Percentiles rank a stretch among this genome's conserved stretches.
phyloP scores from a whole-genome alignment of 176 grass and related monocot species.

The Cenchrus americanus region DNA sequence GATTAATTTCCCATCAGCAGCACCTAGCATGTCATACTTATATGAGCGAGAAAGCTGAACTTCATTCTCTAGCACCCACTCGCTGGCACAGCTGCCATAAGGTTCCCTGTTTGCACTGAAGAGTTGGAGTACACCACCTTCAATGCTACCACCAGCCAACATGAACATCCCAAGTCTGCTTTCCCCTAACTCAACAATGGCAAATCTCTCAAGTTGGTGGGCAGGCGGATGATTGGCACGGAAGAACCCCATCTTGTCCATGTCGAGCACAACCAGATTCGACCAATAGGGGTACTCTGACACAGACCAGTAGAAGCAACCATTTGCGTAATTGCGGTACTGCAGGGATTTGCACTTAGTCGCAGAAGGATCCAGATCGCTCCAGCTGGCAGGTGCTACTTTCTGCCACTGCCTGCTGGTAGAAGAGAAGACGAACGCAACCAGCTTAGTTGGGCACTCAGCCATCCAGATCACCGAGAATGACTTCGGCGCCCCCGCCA shows the following conservation, averaged over 20 bases:
- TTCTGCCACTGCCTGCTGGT: constrained; percentile 7
- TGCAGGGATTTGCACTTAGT: background rate
- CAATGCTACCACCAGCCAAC: background rate
- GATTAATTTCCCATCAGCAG: constrained; percentile 34
- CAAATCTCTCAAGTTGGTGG: background rate
- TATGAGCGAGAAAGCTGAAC: background rate
- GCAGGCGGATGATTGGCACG: background rate
- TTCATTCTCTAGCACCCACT: constrained; percentile 8
- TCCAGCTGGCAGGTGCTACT: background rate
- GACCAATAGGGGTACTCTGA: background rate
- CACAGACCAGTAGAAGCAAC: constrained; percentile 37
- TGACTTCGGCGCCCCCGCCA: background rate
- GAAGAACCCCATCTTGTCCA: constrained; percentile 34
- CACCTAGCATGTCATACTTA: constrained; percentile 7
- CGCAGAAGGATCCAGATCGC: background rate
- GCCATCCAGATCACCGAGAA: constrained; percentile 45
- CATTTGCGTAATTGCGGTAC: constrained; percentile 10
- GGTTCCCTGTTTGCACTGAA: background rate
- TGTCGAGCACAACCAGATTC: constrained; percentile 26
- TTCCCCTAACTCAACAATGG: constrained; percentile 30
- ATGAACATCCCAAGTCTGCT: constrained; percentile 24
- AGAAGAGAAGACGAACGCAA: constrained; percentile 34
- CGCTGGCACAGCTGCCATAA: background rate
- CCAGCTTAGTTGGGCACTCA: constrained; percentile 12
- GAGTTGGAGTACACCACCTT: background rate